These are phyloP conservation scores for Epipyxis sp. DNA, from an alignment of 108 stramenopile genomes.

Conservation along the genomic window DNA sequence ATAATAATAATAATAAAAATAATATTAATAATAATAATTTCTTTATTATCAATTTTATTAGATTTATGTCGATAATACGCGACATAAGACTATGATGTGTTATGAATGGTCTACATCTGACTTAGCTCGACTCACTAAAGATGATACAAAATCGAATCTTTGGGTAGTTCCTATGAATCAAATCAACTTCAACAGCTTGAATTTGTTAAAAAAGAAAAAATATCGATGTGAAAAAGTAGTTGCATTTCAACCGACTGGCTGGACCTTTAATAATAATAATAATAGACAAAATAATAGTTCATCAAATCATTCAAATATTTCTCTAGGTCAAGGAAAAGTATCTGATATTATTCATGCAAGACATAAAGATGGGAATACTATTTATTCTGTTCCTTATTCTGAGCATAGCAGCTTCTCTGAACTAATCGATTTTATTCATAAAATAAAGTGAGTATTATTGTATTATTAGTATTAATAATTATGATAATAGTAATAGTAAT, in stretches of 20 bases:
- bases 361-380: constrained; percentile 11
- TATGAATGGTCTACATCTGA: constrained; percentile 26
- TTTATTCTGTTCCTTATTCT: constrained; percentile 22
- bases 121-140: neutral
- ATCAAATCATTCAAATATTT: neutral
- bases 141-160: neutral
- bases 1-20: no score
- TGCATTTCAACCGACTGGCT: constrained; percentile 33
- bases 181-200: neutral
- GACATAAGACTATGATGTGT: constrained; percentile 24
- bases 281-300: neutral
- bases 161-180: constrained; percentile 19
- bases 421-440: neutral
- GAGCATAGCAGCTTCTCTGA: constrained; percentile 3
- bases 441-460: neutral
- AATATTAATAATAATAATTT: no score
- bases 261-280: neutral
- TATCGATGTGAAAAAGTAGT: neutral
- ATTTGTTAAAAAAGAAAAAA: neutral
- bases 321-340: neutral
- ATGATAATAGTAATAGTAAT: neutral
- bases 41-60: no score
- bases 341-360: neutral
- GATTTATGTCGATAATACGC: constrained; percentile 29
- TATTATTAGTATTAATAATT: neutral